These are phyloP conservation scores for Cytospora piceae DNA, from an alignment of 2,329 filamentous ascomycete species.

Conservation along the genomic window DNA sequence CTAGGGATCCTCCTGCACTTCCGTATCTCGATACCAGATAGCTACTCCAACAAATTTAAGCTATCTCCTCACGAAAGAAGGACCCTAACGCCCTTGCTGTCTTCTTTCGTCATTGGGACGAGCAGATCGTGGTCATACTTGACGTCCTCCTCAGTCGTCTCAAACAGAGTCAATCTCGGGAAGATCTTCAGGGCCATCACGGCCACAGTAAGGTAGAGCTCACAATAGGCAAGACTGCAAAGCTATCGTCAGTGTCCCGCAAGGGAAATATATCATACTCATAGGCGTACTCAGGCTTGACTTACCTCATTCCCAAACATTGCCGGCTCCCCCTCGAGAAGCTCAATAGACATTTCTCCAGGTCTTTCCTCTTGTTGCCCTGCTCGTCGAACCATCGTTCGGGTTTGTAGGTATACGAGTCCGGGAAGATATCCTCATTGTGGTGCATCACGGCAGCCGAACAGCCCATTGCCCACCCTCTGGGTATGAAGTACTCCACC, in stretches of 20 bases:
- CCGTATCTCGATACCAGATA: too few species aligned
- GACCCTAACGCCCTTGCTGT: neutral
- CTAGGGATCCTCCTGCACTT: too few species aligned
- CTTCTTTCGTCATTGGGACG: neutral
- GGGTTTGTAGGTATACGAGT: constrained; percentile 32
- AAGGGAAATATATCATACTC: neutral
- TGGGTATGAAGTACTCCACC: constrained; percentile 27
- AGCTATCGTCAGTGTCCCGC: neutral
- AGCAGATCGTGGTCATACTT: constrained; percentile 29
- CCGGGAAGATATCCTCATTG: constrained; percentile 32
- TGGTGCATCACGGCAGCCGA: constrained; percentile 31
- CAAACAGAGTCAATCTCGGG: constrained; percentile 26
- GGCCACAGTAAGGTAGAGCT: constrained; percentile 31
- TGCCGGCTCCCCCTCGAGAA: constrained; percentile 34
- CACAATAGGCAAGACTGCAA: constrained; percentile 28
- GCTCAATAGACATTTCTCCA: constrained; percentile 31
- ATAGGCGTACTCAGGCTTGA: neutral
- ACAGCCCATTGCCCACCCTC: constrained; percentile 33
- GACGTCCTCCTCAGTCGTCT: constrained; percentile 31
- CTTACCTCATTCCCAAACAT: constrained; percentile 36
- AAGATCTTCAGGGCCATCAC: constrained; percentile 27
- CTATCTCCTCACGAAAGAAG: neutral
- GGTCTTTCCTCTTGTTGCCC: constrained; percentile 11
- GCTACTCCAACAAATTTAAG: neutral
- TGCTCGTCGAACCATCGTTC: constrained; percentile 34